Percentiles rank a stretch among this genome's conserved stretches.
phyloP scores from a whole-genome alignment of 2,329 filamentous ascomycete genomes.

The Stachybotrys echinatus region DNA sequence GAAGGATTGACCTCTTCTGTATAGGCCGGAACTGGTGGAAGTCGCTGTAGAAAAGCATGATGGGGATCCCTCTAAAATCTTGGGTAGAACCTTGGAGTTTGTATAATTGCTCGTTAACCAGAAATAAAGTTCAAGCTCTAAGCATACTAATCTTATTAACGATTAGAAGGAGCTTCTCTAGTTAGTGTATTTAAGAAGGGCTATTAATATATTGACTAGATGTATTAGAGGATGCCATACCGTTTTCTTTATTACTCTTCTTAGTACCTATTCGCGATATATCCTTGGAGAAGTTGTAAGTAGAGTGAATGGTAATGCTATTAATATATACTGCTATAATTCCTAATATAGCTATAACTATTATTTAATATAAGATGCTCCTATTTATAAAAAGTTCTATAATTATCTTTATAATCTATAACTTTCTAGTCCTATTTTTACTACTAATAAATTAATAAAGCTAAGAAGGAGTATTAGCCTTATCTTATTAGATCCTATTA shows the following conservation, averaged over 20 bases:
- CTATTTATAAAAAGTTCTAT: constrained; percentile 1
- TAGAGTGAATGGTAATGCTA: constrained; percentile 9
- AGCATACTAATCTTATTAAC: constrained; percentile 4
- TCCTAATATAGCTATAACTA: constrained; percentile 5
- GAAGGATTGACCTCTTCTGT: constrained; percentile 1
- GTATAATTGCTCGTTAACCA: constrained; percentile 3
- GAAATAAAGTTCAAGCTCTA: background rate
- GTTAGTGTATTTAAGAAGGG: constrained; percentile 1
- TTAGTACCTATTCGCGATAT: background rate
- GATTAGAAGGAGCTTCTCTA: constrained; percentile 4
- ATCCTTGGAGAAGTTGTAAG: constrained; percentile 6
- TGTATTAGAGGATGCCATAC: background rate
- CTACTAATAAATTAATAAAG: constrained; percentile 7
- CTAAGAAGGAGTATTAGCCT: background rate
- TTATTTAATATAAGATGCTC: background rate
- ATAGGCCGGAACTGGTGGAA: constrained; percentile 4
- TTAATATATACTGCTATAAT: constrained; percentile 5
- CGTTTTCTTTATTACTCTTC: background rate
- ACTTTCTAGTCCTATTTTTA: constrained; percentile 7
- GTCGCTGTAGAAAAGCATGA: constrained; percentile 4
- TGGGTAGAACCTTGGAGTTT: background rate
- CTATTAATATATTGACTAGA: background rate
- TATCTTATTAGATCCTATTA: background rate
- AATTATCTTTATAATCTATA: constrained; percentile 4
- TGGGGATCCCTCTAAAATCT: constrained; percentile 4